A percentile compares a stretch with the other conserved stretches of the same genome.
phyloP scores from a whole-genome alignment of 2,329 filamentous ascomycete genomes.

The Apiospora marii region DNA sequence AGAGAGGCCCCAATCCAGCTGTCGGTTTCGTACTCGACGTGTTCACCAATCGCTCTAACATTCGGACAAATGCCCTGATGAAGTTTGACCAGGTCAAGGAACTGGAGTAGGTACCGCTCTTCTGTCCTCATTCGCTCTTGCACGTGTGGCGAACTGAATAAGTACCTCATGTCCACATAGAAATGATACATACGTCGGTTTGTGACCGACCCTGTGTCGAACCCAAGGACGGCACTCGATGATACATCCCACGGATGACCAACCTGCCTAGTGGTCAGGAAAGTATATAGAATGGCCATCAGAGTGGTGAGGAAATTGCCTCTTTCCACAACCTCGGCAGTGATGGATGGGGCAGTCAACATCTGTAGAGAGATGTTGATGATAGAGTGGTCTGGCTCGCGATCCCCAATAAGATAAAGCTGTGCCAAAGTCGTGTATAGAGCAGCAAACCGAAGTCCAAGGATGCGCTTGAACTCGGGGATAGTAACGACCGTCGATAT shows the following conservation, averaged over 20 bases:
- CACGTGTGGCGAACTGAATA: slow-evolving; percentile 88
- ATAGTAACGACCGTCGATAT: slow-evolving; percentile 96
- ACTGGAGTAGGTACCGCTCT: slow-evolving; percentile 89
- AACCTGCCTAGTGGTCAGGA: slow-evolving; percentile 94
- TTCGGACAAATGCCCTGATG: slow-evolving; percentile 98
- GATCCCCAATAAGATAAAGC: slow-evolving; percentile 92
- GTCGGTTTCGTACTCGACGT: slow-evolving; percentile 98
- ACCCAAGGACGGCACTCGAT: slow-evolving; percentile 84
- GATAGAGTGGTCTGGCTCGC: slow-evolving; percentile 97
- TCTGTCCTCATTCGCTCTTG: slow-evolving; percentile 85
- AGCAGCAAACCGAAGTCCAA: slow-evolving; percentile 92
- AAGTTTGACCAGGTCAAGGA: slow-evolving; percentile 92
- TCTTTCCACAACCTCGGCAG: slow-evolving; percentile 90
- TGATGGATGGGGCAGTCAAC: slow-evolving; percentile 95
- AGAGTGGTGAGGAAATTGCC: slow-evolving; percentile 96
- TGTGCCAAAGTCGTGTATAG: slow-evolving; percentile 94
- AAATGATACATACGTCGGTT: slow-evolving; percentile 98
- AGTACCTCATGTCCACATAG: slow-evolving; percentile 91
- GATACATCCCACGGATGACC: slow-evolving; percentile 91
- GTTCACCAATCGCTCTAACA: slow-evolving; percentile 87
- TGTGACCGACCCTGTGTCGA: slow-evolving; percentile 93
- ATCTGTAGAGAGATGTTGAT: slow-evolving; percentile 98
- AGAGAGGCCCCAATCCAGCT: slow-evolving; percentile 97
- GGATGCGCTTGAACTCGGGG: slow-evolving; percentile 92
- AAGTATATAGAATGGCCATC: slow-evolving; percentile 96